Conservation (phyloP, 202 grass and related monocot species). For the Bolboschoenoplectus hybrid region DNA sequence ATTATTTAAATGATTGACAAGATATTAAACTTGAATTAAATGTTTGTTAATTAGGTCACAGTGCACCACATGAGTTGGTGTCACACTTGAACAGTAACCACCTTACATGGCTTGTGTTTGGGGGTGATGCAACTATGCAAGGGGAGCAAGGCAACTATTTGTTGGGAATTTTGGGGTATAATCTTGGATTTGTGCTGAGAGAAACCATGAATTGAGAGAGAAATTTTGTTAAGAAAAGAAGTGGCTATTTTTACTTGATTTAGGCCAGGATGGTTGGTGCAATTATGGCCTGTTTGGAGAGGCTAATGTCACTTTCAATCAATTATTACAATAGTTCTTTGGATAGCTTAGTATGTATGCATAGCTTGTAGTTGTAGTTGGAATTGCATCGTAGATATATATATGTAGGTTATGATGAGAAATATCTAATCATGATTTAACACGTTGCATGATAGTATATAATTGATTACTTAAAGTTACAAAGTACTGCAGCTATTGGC, state of each 20-base stretch:
- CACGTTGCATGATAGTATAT: neutral
- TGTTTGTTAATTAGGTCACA: too few relatives aligned
- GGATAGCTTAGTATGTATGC: neutral
- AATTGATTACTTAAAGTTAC: conserved; percentile 15
- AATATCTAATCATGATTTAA: conserved; percentile 16
- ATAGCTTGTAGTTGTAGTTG: conserved; percentile 13
- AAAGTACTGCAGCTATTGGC: neutral
- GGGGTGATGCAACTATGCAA: neutral
- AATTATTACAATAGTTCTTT: conserved; percentile 27
- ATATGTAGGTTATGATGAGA: neutral
- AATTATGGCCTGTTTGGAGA: conserved; percentile 4
- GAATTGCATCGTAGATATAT: neutral
- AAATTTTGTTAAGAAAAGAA: conserved; percentile 31
- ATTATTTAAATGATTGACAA: too few relatives aligned
- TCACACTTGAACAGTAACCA: conserved; percentile 31
- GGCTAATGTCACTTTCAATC: conserved; percentile 27
- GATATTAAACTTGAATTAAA: too few relatives aligned
- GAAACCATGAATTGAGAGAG: conserved; percentile 26
- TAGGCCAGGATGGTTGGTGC: conserved; percentile 13
- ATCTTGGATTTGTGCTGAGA: conserved; percentile 25
- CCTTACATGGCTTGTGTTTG: conserved; percentile 24
- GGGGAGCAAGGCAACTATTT: conserved; percentile 41
- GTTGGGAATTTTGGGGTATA: conserved; percentile 37
- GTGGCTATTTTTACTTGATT: conserved; percentile 32
- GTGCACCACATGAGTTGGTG: neutral